Evolutionary conservation across 2,329 filamentous ascomycete genomes (phyloP).

Genomic region (Colletotrichum chrysophilum): DNA sequence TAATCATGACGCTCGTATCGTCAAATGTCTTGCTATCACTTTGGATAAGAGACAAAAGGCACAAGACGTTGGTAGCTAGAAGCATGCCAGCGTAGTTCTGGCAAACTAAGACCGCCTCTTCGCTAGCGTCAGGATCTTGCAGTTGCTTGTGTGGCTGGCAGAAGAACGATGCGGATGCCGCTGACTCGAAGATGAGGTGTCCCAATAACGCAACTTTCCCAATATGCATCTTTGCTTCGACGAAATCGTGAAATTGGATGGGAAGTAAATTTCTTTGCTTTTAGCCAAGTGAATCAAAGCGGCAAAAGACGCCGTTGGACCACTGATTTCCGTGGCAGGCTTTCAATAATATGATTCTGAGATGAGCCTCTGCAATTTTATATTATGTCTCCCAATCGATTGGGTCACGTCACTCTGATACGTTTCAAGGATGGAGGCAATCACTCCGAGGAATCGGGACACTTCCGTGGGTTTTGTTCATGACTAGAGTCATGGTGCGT

Average conservation of each 20-base stretch:
- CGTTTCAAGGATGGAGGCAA: background rate
- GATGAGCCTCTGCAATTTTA: background rate
- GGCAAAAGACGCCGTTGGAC: background rate
- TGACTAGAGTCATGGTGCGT: background rate
- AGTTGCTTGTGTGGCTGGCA: background rate
- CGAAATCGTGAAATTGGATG: background rate
- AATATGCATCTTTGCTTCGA: background rate
- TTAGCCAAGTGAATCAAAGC: background rate
- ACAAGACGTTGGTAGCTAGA: background rate
- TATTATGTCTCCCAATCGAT: rapidly evolving
- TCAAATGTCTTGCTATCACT: background rate
- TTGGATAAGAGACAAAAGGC: background rate
- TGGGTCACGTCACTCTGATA: background rate
- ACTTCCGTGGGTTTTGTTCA: background rate
- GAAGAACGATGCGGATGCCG: background rate
- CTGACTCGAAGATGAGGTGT: background rate
- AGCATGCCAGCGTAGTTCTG: constrained; percentile 4
- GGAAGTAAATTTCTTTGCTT: background rate
- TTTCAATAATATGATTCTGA: background rate
- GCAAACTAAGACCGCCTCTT: background rate
- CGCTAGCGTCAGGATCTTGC: background rate
- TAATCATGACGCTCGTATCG: background rate
- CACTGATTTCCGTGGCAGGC: background rate
- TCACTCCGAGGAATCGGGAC: background rate
- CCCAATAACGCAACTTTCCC: background rate